Evolutionary conservation across 1,139 yeast genomes (phyloP).

Genomic region (Blastobotrys malaysiensis): DNA sequence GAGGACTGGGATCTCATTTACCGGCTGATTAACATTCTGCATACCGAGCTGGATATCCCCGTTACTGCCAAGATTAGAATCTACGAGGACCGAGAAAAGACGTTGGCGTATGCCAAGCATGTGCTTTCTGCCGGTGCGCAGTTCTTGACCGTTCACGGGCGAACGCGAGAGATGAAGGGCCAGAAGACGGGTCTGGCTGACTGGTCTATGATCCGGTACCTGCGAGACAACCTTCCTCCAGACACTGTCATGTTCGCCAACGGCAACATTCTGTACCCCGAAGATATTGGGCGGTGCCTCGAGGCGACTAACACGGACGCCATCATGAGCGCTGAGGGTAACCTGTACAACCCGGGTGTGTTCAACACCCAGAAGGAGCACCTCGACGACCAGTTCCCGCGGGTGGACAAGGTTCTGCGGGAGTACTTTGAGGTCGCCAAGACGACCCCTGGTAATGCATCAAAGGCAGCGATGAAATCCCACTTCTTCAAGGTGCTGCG

Average conservation of each 20-base stretch:
- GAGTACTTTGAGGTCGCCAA: conserved; percentile 87
- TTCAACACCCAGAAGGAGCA: conserved; percentile 43
- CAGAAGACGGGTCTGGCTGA: conserved; percentile 93
- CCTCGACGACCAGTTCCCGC: conserved; percentile 66
- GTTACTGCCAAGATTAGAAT: conserved; percentile 96
- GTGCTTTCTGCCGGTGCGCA: conserved; percentile 95
- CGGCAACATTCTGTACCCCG: conserved; percentile 84
- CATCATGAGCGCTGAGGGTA: conserved; percentile 97
- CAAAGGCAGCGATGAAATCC: conserved; percentile 79
- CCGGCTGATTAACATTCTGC: conserved; percentile 64
- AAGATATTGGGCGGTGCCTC: conserved; percentile 66
- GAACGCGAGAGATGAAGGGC: conserved; percentile 97
- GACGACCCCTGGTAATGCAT: conserved; percentile 61
- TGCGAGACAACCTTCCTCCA: conserved; percentile 72
- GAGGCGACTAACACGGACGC: conserved; percentile 70
- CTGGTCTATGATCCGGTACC: conserved; percentile 71
- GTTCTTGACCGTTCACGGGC: conserved; percentile 88
- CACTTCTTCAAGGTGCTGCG: conserved; percentile 85
- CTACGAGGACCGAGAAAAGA: conserved; percentile 78
- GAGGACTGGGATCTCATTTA: conserved; percentile 91
- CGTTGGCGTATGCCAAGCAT: conserved; percentile 82
- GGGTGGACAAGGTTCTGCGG: conserved; percentile 76
- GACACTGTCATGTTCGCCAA: conserved; percentile 90
- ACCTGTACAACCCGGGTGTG: conserved; percentile 87
- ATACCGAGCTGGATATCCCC: conserved; percentile 69